Base-by-base conservation (phyloP, 2,329 filamentous ascomycete genomes). In the Hypoxylon sp. region DNA sequence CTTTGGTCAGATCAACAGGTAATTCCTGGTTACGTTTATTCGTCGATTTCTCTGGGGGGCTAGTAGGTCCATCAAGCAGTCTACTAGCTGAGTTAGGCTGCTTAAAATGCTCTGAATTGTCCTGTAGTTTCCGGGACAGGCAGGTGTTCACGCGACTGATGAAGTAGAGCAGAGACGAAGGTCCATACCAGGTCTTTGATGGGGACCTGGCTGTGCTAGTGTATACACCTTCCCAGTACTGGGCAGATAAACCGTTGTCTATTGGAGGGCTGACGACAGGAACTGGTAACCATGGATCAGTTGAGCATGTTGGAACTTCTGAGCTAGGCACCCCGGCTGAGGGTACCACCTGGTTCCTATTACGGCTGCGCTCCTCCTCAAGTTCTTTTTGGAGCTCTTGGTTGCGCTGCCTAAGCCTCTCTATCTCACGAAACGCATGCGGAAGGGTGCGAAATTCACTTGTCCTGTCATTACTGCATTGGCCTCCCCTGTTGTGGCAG, bases 81-180 rank as follows among this genome's bases (percentile, higher is more conserved):
- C 33, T 63, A 19, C 56, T 68, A 10, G 59, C 68, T 5, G 65
- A 68, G 53, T 74, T 78, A 17, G 76, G 78, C 1, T 74, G 74
- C 60, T 80, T 70, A 8, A 71, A 70, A 42, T 73, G 44, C 3
- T 71, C 70, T 4, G 26, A 75, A 73, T 26, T 72, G 63, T 79
- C 75, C 17, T 79, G 74, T 1, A 80, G 51, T 2, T 68, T 72
- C 3, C 66, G 63, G 35, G 72, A 74, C 24, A 82, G 67, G 62
- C 77, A 82, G 9, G 64, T 69, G 26, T 73, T 79, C 61, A 83
- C 72, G 26, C 80, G 78, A 14, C 71, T 73, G 47, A 81, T 80
- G 68, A 82, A 83, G 67, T 80, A 83, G 64, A 79, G 79, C 1
- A 78, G 68, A 13, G 82, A 83, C 2, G 80, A 78, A 1, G 80